phyloP scores from a whole-genome alignment of 768 basidiomycete species.

The Tremella mesenterica region DNA sequence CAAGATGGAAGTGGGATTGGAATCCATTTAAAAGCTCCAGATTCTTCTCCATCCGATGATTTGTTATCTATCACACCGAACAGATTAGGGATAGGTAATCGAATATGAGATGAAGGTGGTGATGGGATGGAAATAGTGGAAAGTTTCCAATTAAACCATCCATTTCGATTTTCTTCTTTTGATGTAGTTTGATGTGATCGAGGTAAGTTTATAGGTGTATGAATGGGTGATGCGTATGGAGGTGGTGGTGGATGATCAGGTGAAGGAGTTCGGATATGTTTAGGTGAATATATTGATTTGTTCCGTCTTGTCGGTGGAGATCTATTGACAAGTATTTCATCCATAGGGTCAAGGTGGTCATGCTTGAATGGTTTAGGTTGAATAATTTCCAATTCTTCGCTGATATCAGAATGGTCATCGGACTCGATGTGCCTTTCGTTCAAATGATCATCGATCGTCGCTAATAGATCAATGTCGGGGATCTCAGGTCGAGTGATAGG shows the following conservation, averaged over 20 bases:
- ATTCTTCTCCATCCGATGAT: background rate
- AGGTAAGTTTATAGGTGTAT: too few species aligned
- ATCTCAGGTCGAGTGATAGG: constrained; percentile 3
- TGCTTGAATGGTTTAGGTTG: constrained; percentile 2
- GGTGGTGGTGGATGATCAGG: constrained; percentile 40
- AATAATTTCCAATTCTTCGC: constrained; percentile 2
- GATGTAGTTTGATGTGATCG: too few species aligned
- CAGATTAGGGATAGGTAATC: background rate
- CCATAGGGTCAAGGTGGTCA: too few species aligned
- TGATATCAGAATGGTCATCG: constrained; percentile 22
- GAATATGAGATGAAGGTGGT: background rate
- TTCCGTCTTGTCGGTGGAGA: too few species aligned
- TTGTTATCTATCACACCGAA: too few species aligned
- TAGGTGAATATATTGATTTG: background rate
- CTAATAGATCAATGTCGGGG: too few species aligned
- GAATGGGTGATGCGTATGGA: constrained; percentile 15
- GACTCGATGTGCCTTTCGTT: constrained; percentile 39
- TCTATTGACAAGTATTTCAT: too few species aligned
- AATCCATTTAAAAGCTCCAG: constrained; percentile 19
- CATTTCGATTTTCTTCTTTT: background rate
- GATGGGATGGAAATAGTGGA: background rate
- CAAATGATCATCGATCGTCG: constrained; percentile 32
- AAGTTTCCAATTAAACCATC: background rate
- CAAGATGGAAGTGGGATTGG: constrained; percentile 34
- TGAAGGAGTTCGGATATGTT: background rate